Base-by-base conservation (phyloP, 495 filamentous ascomycete genomes). In the Penicillium cataractarum region DNA sequence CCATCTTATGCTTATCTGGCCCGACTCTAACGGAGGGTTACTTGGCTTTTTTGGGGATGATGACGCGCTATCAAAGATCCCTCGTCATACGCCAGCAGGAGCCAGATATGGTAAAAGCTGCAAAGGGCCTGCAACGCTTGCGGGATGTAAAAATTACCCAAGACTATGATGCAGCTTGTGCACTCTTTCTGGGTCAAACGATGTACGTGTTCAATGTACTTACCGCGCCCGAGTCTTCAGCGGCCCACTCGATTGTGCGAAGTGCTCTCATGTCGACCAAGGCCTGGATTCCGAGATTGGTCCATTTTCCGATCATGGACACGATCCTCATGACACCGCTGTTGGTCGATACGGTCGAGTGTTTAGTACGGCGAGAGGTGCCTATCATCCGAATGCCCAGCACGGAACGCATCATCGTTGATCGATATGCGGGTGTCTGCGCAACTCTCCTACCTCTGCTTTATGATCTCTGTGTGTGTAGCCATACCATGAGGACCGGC, bases 391-490 rank as follows among this genome's bases (percentile, higher is more conserved):
- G 67, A 33, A 62, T 74, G 19, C 40, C 60, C 26, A 26, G 27
- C n/a, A 61, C 64, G 7, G 66, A 60, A 37, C 69, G 71, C 29
- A 39, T 68, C 22, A 68, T 76, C 29, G 64, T 76, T 17, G 75
- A 78, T 61, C 72, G 74, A 35, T 70, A 71, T 37, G 66, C 63
- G 10, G 75, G 75, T n/a, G 57, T 76, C 39, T 73, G 63, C 31
- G 61, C 66, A 9, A 71, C 74, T 6, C 65, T 75, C 15, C 58
- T 78, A 3, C 69, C 74, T 55, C 51, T 66, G 21, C 62, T 75
- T 0, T 70, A 76, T 49, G 71, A 76, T 49, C 60, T 78, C 39
- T 76, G 74, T 49, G 72, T 65, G 19, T 67, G 68, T 44, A 73
- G 74, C 40, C 61, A 69, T 64, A 17, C 58, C 7, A 31, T 69